Conservation (phyloP, 1,284 basidiomycete genomes). For the Rhodotorula glutinis region DNA sequence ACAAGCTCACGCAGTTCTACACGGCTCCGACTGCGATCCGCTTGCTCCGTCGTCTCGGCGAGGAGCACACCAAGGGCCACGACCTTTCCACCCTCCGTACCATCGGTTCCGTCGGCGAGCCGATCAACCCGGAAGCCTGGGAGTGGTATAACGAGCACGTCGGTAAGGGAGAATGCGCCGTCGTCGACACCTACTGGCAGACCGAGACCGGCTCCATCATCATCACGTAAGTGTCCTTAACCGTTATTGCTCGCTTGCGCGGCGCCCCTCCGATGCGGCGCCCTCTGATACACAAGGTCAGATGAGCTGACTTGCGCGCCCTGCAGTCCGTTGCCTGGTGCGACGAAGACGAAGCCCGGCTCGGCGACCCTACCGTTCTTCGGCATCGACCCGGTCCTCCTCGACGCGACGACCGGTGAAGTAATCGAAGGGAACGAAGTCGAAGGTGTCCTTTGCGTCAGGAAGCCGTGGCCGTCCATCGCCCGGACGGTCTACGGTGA, state of each 20-base stretch:
- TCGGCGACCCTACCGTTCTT: constrained; percentile 97
- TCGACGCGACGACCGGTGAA: constrained; percentile 76
- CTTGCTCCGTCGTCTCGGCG: constrained; percentile 80
- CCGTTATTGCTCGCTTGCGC: neutral
- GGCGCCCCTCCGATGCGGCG: neutral
- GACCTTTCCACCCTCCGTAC: constrained; percentile 82
- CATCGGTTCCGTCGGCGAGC: constrained; percentile 91
- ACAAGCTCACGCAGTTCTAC: constrained; percentile 90
- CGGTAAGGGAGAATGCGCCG: constrained; percentile 81
- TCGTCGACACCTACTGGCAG: constrained; percentile 80
- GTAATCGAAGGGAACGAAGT: constrained; percentile 64
- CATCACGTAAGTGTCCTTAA: constrained; percentile 58
- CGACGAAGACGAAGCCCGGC: constrained; percentile 92
- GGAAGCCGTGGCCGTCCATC: constrained; percentile 90
- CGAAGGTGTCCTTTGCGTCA: constrained; percentile 86
- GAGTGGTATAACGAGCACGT: constrained; percentile 97
- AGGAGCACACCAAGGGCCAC: constrained; percentile 78
- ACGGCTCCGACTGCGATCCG: constrained; percentile 84
- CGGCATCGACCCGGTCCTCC: constrained; percentile 82
- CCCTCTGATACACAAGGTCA: neutral
- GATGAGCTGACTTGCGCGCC: neutral
- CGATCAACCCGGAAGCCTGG: constrained; percentile 99
- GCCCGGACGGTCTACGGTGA: constrained; percentile 92
- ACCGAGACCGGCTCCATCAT: constrained; percentile 97
- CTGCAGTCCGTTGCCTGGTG: constrained; percentile 76